Percentiles rank a stretch among this genome's conserved stretches.
These are phyloP conservation scores for Suillus brevipes DNA, from an alignment of 768 basidiomycete genomes.

Conservation along the genomic window DNA sequence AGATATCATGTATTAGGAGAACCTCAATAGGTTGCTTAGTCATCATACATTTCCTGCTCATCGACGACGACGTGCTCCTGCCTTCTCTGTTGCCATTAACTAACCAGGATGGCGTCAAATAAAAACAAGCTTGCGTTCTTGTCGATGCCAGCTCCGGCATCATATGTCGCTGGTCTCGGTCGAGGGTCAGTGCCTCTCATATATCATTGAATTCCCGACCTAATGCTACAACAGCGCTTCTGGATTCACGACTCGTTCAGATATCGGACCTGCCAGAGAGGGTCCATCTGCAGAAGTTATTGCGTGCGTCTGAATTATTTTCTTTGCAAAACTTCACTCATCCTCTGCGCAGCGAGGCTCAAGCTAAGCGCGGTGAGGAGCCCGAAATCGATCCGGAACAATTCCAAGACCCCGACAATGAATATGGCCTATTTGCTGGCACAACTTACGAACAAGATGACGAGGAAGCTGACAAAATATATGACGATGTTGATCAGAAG, in stretches of 20 bases:
- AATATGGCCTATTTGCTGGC: constrained; percentile 93
- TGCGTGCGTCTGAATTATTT: constrained; percentile 55
- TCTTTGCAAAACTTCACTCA: background rate
- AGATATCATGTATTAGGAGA: no score
- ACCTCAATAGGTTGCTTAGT: background rate
- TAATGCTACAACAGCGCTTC: constrained; percentile 63
- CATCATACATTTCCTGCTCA: constrained; percentile 2
- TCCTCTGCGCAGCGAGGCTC: constrained; percentile 68
- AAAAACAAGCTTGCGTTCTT: constrained; percentile 87
- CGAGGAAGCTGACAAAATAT: constrained; percentile 95
- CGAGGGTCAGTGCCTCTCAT: constrained; percentile 65
- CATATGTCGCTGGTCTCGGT: constrained; percentile 98
- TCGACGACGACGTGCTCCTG: background rate
- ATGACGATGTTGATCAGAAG: constrained; percentile 84
- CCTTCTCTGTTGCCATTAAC: background rate
- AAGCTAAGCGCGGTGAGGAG: constrained; percentile 85
- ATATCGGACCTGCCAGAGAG: constrained; percentile 97
- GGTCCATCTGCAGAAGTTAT: constrained; percentile 90
- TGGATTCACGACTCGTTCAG: constrained; percentile 96
- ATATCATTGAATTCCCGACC: constrained; percentile 4
- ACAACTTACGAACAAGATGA: constrained; percentile 97
- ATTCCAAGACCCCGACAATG: constrained; percentile 97
- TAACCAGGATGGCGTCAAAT: constrained; percentile 40
- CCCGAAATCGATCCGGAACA: constrained; percentile 85
- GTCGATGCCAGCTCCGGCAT: constrained; percentile 92